Percentiles rank a stretch among this genome's conserved stretches.
Evolutionary conservation across 1,139 yeast genomes (phyloP).

Genomic region (Chernovozyma aurita): DNA sequence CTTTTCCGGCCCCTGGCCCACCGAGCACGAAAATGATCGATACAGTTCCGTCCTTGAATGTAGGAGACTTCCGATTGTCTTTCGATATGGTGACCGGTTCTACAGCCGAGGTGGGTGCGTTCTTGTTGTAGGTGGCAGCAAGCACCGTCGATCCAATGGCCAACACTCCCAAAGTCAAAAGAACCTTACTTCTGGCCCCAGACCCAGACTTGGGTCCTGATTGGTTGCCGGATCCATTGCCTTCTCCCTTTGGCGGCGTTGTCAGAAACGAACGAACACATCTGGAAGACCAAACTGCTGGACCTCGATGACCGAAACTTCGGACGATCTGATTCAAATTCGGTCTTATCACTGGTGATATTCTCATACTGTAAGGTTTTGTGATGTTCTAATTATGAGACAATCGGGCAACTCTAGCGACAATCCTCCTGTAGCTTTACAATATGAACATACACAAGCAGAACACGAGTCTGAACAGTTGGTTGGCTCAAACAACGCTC

Average conservation of each 20-base stretch:
- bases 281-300: no score
- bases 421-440: no score
- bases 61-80: conserved; percentile 22
- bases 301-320: no score
- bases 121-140: conserved; percentile 41
- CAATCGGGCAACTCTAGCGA: no score
- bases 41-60: conserved; percentile 59
- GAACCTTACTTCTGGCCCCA: conserved; percentile 19
- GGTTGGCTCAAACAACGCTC: no score
- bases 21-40: conserved; percentile 87
- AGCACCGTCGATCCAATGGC: conserved; percentile 46
- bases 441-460: no score
- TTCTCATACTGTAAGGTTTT: no score
- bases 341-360: no score
- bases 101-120: conserved; percentile 42
- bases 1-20: conserved; percentile 94
- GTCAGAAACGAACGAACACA: neutral
- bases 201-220: conserved; percentile 3
- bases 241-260: neutral
- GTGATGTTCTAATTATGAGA: no score
- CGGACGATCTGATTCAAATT: no score
- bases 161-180: conserved; percentile 31
- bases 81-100: conserved; percentile 26
- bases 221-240: neutral
- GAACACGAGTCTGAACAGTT: no score